These are phyloP conservation scores for Aspergillus haitiensis DNA, from an alignment of 495 filamentous ascomycete species.

Conservation along the genomic window DNA sequence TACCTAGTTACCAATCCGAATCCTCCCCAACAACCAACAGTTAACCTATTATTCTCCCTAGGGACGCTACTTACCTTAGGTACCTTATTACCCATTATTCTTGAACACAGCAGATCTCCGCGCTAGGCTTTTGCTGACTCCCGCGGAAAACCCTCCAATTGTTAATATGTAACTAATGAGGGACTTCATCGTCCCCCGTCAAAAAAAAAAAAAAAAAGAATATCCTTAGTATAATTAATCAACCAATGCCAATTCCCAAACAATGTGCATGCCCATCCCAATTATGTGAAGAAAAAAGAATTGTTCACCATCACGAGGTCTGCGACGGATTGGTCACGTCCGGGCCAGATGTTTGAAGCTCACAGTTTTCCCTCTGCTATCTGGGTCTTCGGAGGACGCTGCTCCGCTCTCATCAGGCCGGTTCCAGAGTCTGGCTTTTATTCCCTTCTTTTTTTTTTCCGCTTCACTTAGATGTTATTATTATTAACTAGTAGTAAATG, in stretches of 20 bases:
- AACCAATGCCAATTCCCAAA: not conserved
- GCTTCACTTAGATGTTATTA: not conserved
- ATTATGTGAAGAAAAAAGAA: not conserved
- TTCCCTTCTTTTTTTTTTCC: no score
- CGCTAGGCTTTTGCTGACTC: not conserved
- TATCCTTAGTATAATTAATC: not conserved
- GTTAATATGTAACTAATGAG: no score
- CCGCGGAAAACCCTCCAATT: slow-evolving; percentile 1
- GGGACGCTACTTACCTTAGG: not conserved
- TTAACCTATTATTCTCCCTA: not conserved
- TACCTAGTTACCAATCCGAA: no score
- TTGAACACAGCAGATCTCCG: slow-evolving; percentile 2
- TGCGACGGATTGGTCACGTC: slow-evolving; percentile 2
- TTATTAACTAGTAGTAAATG: not conserved
- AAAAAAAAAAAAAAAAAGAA: no score
- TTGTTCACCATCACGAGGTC: slow-evolving; percentile 1
- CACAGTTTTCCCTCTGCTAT: not conserved
- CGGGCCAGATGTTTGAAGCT: not conserved
- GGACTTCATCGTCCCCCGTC: no score
- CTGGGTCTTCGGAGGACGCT: not conserved
- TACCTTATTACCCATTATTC: no score
- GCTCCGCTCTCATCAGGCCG: not conserved
- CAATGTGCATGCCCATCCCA: not conserved
- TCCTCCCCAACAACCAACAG: no score
- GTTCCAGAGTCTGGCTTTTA: no score